These are phyloP conservation scores for Nepenthes gracilis DNA, from an alignment of 148 eudicot species.

Conservation along the genomic window DNA sequence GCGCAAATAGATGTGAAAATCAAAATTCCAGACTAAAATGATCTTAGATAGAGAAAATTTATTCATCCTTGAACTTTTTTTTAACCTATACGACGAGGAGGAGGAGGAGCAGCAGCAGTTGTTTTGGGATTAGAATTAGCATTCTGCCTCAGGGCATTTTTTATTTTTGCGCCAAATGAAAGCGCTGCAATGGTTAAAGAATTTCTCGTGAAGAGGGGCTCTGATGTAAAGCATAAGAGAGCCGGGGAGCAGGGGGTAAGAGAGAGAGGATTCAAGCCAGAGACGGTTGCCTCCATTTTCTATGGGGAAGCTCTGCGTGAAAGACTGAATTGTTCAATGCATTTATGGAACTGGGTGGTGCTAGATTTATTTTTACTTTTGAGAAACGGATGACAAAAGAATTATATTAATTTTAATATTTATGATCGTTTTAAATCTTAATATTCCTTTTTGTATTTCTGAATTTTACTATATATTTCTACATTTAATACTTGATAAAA, in stretches of 20 bases:
- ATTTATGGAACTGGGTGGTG: too few species aligned
- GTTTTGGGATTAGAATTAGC: constrained; percentile 8
- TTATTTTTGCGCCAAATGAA: constrained; percentile 11
- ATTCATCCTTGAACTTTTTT: not conserved
- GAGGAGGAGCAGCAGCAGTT: too few species aligned
- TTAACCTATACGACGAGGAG: constrained; percentile 13
- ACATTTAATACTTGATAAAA: too few species aligned
- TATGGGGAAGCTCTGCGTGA: not conserved
- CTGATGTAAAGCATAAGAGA: not conserved
- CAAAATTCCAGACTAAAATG: not conserved
- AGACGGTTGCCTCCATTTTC: constrained; percentile 13
- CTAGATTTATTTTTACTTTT: too few species aligned
- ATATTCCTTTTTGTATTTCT: too few species aligned
- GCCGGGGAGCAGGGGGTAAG: constrained; percentile 1
- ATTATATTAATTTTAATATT: too few species aligned
- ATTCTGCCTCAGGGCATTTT: constrained; percentile 4
- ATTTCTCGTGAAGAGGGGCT: constrained; percentile 6
- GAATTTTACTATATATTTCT: too few species aligned
- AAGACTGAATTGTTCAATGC: too few species aligned
- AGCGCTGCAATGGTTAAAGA: not conserved
- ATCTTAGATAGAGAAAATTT: not conserved
- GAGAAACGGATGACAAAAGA: too few species aligned
- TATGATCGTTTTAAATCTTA: too few species aligned
- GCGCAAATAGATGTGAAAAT: not conserved
- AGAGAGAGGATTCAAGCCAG: not conserved